phyloP scores from a whole-genome alignment of 2,329 filamentous ascomycete species.

The Aureobasidium melanogenum region DNA sequence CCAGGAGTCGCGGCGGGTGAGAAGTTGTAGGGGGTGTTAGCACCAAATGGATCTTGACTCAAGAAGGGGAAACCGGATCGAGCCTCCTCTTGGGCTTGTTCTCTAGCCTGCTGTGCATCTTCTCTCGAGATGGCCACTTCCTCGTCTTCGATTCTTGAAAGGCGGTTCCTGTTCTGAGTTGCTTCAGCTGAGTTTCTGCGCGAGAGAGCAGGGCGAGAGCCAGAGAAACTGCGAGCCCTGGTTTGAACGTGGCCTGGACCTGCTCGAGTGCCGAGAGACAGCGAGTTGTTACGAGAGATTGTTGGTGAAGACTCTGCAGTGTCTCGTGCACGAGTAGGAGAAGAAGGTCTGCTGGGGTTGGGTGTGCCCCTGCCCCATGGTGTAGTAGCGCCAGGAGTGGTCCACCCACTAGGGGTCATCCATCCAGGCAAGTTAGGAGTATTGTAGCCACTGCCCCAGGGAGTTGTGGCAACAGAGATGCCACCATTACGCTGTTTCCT shows the following conservation, averaged over 20 bases:
- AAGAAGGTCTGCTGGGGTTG: constrained; percentile 23
- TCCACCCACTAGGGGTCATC: constrained; percentile 35
- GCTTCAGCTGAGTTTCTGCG: constrained; percentile 22
- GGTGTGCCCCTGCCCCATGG: constrained; percentile 24
- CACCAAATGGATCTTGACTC: background rate
- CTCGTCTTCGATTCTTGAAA: constrained; percentile 24
- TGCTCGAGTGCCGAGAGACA: constrained; percentile 31
- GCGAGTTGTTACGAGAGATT: constrained; percentile 12
- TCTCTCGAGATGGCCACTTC: constrained; percentile 23
- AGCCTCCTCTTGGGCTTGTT: constrained; percentile 9
- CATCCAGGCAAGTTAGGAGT: constrained; percentile 26
- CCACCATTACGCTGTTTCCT: constrained; percentile 22
- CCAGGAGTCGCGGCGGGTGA: constrained; percentile 4
- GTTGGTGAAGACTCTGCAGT: constrained; percentile 11
- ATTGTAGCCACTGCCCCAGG: constrained; percentile 25
- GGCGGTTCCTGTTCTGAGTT: constrained; percentile 14
- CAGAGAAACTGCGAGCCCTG: constrained; percentile 1
- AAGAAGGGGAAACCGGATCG: constrained; percentile 5
- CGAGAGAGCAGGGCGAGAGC: constrained; percentile 11
- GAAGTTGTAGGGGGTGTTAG: background rate
- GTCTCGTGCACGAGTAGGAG: constrained; percentile 19
- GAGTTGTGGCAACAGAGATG: constrained; percentile 20
- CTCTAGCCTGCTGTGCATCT: constrained; percentile 23
- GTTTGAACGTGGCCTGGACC: constrained; percentile 28
- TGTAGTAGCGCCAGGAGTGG: constrained; percentile 32